phyloP scores from a whole-genome alignment of 345 rosid species.

The Murraya koenigii region DNA sequence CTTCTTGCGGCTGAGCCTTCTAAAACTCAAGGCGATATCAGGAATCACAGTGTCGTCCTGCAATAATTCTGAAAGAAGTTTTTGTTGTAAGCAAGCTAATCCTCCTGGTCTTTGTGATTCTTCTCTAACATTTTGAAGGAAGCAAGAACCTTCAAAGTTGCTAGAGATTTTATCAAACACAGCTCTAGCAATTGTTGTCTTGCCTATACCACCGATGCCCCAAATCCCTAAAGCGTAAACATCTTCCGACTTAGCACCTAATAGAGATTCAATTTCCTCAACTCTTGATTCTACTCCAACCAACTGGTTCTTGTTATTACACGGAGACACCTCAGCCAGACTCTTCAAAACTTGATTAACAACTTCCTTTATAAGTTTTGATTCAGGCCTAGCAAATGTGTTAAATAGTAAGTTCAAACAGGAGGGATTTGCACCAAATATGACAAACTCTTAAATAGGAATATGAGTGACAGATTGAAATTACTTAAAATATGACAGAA shows the following conservation, averaged over 20 bases:
- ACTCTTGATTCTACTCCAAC: neutral
- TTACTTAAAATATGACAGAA: no score
- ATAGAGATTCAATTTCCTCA: neutral
- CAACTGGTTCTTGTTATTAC: neutral
- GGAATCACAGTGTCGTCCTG: conserved; percentile 7
- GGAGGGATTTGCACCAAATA: neutral
- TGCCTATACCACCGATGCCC: neutral
- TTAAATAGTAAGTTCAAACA: neutral
- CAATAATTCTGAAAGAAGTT: conserved; percentile 3
- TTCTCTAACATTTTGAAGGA: conserved; percentile 15
- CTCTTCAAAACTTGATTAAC: neutral
- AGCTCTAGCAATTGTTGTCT: neutral
- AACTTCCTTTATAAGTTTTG: neutral
- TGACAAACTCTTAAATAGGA: no score
- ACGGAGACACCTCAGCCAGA: neutral
- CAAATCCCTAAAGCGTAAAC: neutral
- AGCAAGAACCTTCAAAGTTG: neutral
- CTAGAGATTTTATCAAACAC: neutral
- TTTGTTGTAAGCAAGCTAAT: neutral
- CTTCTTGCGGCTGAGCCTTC: conserved; percentile 16
- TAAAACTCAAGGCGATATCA: conserved; percentile 3
- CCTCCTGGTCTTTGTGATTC: neutral
- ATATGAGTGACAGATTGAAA: no score
- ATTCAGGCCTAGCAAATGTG: neutral
- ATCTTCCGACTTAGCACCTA: neutral